Conservation (phyloP, 345 rosid genomes). For the Lepidium africanum region DNA sequence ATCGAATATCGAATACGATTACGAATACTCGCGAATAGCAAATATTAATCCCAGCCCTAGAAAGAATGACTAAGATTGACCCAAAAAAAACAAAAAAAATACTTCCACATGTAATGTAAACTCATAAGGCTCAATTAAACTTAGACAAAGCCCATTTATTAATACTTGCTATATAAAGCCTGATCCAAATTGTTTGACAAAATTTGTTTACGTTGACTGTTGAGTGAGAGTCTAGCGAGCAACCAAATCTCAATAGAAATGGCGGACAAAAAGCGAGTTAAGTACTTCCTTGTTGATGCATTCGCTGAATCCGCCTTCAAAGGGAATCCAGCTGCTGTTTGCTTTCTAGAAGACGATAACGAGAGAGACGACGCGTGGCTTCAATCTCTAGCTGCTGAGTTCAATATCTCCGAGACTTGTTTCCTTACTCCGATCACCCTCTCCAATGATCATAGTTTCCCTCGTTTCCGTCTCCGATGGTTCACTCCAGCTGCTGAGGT, state of each 20-base stretch:
- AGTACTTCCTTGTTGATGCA: conserved; percentile 62
- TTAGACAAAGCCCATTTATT: no score
- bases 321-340: conserved; percentile 86
- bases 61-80: no score
- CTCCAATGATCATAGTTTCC: background rate
- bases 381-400: conserved; percentile 52
- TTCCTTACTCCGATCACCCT: conserved; percentile 32
- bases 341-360: conserved; percentile 55
- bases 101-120: no score
- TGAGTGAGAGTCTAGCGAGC: no score
- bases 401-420: conserved; percentile 45
- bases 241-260: background rate
- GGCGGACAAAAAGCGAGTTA: conserved; percentile 36
- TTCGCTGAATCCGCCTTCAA: conserved; percentile 65
- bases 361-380: conserved; percentile 64
- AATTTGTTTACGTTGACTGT: no score
- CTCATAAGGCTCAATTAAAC: no score
- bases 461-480: conserved; percentile 59
- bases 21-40: no score
- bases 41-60: no score
- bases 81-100: no score
- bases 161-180: no score
- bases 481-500: conserved; percentile 53
- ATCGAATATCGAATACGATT: no score
- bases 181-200: no score